Evolutionary conservation across 352 stramenopile genomes (phyloP).

Genomic region (Vaucheria bursata): DNA sequence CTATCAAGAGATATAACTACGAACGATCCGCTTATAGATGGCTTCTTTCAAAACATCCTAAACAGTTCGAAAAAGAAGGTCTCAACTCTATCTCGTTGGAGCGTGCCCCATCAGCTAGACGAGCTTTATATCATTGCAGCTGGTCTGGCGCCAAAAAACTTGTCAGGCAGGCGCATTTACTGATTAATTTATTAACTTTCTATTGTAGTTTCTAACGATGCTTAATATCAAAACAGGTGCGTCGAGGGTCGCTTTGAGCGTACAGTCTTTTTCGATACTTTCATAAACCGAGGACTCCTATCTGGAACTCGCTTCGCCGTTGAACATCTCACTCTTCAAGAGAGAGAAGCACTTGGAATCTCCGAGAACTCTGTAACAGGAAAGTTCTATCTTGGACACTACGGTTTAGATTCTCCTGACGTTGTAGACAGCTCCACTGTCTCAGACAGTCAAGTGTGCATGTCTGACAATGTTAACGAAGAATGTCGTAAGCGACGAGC

Average conservation of each 20-base stretch:
- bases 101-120: conserved; percentile 23
- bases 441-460: background rate
- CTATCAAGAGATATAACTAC: conserved; percentile 13
- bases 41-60: conserved; percentile 29
- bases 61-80: conserved; percentile 33
- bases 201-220: too few species aligned
- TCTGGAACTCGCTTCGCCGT: background rate
- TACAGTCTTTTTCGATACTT: conserved; percentile 10
- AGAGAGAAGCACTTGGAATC: background rate
- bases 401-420: background rate
- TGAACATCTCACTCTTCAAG: background rate
- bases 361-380: background rate
- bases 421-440: background rate
- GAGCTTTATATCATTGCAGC: conserved; percentile 34
- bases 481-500: background rate
- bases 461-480: background rate
- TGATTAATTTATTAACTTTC: too few species aligned
- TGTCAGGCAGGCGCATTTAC: background rate
- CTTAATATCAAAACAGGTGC: too few species aligned
- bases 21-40: conserved; percentile 11
- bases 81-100: conserved; percentile 34
- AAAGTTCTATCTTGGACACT: conserved; percentile 9
- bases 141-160: conserved; percentile 26
- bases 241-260: conserved; percentile 12
- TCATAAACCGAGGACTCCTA: conserved; percentile 8